These are phyloP conservation scores for Phytophthora niederhauseri DNA, from an alignment of 352 stramenopile species.

Conservation along the genomic window DNA sequence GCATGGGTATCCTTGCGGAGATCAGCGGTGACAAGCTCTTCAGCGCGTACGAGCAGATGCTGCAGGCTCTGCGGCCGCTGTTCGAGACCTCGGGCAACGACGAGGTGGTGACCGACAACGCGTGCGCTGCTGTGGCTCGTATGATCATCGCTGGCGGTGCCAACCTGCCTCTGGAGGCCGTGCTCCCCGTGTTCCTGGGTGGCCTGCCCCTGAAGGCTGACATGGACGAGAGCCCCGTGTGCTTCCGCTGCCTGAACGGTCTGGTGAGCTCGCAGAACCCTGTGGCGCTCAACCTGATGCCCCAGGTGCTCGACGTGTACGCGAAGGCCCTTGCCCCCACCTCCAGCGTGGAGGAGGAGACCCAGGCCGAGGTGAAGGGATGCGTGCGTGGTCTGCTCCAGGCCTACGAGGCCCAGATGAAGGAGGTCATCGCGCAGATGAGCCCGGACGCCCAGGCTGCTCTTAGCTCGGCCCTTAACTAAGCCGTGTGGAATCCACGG, in stretches of 20 bases:
- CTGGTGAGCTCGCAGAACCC: constrained; percentile 93
- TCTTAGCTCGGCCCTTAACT: constrained; percentile 65
- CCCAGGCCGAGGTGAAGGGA: constrained; percentile 72
- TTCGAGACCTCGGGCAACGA: constrained; percentile 91
- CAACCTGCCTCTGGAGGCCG: constrained; percentile 90
- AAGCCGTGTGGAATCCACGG: constrained; percentile 18
- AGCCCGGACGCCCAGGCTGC: constrained; percentile 70
- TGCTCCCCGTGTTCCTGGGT: constrained; percentile 94
- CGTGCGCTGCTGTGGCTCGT: constrained; percentile 90
- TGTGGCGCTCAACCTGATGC: constrained; percentile 67
- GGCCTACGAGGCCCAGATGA: constrained; percentile 80
- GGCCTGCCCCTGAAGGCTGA: constrained; percentile 96
- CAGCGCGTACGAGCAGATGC: constrained; percentile 90
- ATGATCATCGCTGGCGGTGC: constrained; percentile 91
- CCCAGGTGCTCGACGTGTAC: constrained; percentile 83
- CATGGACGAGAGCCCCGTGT: constrained; percentile 96
- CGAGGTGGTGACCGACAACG: constrained; percentile 93
- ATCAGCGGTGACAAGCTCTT: constrained; percentile 74
- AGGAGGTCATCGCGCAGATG: constrained; percentile 77
- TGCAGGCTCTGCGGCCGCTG: constrained; percentile 91
- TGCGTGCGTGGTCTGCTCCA: constrained; percentile 71
- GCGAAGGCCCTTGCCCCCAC: constrained; percentile 66
- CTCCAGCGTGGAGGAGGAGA: constrained; percentile 77
- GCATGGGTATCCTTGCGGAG: constrained; percentile 93
- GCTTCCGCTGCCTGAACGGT: constrained; percentile 95